phyloP scores from a whole-genome alignment of 805 yeast species.

The Wickerhamomyces ciferrii region DNA sequence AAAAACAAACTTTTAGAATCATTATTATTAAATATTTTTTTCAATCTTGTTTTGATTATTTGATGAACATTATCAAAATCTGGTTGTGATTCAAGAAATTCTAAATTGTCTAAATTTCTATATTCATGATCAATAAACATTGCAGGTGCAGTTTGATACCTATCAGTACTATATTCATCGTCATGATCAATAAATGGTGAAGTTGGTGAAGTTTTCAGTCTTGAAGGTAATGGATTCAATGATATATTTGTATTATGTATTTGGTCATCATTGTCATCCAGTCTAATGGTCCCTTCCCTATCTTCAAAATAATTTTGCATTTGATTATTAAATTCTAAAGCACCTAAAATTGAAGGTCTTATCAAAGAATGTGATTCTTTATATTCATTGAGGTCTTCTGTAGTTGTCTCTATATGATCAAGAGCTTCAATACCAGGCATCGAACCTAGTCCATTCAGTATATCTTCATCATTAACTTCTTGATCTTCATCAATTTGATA shows the following conservation, averaged over 20 bases:
- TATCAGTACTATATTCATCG: background rate
- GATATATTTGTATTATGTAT: background rate
- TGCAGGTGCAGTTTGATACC: conserved; percentile 1
- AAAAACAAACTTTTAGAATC: conserved; percentile 2
- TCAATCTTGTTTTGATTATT: conserved; percentile 1
- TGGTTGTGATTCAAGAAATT: background rate
- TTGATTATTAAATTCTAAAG: conserved; percentile 17
- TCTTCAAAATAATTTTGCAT: conserved; percentile 5
- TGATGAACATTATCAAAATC: conserved; percentile 7
- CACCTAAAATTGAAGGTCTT: conserved; percentile 20
- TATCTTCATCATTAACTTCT: conserved; percentile 19
- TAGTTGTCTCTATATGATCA: conserved; percentile 10
- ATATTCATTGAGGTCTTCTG: too few relatives aligned
- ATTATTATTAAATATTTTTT: background rate
- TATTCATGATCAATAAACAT: background rate
- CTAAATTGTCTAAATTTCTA: background rate
- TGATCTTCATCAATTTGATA: conserved; percentile 11
- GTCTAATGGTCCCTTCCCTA: conserved; percentile 7
- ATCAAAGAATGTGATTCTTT: conserved; percentile 7
- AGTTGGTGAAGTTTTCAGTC: background rate
- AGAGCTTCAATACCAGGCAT: conserved; percentile 11
- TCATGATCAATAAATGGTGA: background rate
- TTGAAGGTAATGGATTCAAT: background rate
- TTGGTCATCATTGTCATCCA: conserved; percentile 1
- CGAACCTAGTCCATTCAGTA: conserved; percentile 7